Conservation (phyloP, 1,139 yeast species). For the Geotrichum aggregatum region DNA sequence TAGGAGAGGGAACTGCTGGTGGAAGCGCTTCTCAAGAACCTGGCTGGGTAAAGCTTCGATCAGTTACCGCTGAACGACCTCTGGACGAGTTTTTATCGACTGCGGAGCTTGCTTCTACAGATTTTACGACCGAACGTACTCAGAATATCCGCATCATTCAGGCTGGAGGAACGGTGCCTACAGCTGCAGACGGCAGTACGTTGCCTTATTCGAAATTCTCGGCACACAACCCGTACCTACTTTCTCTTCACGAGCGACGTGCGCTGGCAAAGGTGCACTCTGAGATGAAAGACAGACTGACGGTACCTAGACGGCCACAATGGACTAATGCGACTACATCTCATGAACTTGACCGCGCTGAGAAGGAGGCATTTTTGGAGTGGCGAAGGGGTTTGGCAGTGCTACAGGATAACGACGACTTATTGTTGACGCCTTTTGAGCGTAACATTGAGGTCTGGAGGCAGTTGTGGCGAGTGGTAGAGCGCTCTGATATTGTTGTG, state of each 20-base stretch:
- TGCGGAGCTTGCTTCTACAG: slow-evolving; percentile 93
- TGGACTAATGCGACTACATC: slow-evolving; percentile 73
- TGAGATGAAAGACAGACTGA: slow-evolving; percentile 70
- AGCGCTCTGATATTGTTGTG: slow-evolving; percentile 87
- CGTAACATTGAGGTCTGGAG: slow-evolving; percentile 97
- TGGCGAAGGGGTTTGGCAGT: slow-evolving; percentile 91
- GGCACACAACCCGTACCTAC: slow-evolving; percentile 51
- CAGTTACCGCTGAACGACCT: slow-evolving; percentile 92
- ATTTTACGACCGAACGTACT: slow-evolving; percentile 86
- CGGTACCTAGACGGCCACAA: slow-evolving; percentile 90
- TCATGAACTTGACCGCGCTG: slow-evolving; percentile 76
- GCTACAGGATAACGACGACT: slow-evolving; percentile 74
- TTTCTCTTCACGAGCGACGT: slow-evolving; percentile 65
- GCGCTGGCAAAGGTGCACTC: slow-evolving; percentile 43
- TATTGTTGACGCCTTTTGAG: slow-evolving; percentile 92
- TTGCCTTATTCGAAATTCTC: slow-evolving; percentile 29
- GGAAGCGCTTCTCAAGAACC: slow-evolving; percentile 66
- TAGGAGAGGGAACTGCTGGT: slow-evolving; percentile 23
- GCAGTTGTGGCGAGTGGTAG: slow-evolving; percentile 97
- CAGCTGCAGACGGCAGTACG: slow-evolving; percentile 27
- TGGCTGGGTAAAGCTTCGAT: slow-evolving; percentile 82
- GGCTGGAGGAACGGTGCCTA: slow-evolving; percentile 33
- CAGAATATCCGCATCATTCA: slow-evolving; percentile 78
- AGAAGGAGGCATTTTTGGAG: slow-evolving; percentile 81
- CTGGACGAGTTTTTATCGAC: slow-evolving; percentile 91